Percentiles rank a stretch among this genome's conserved stretches.
These are phyloP conservation scores for Leptographium galeiforme DNA, from an alignment of 2,329 filamentous ascomycete species.

Conservation along the genomic window DNA sequence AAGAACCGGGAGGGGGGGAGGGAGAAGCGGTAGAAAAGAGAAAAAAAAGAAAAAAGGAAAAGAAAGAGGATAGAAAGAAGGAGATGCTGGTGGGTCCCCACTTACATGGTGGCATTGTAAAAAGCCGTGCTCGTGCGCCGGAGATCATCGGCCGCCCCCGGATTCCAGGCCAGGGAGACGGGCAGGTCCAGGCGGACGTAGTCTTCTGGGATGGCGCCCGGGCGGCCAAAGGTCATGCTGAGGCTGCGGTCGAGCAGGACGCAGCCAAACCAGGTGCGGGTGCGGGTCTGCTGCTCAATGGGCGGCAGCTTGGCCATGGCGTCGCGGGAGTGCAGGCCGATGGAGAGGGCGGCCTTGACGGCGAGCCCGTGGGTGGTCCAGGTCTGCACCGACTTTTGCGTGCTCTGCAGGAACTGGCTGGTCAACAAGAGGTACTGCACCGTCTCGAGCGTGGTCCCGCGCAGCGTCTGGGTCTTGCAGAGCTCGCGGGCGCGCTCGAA, in stretches of 20 bases:
- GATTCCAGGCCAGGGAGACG: not conserved
- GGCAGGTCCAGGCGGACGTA: slow-evolving; percentile 27
- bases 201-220: slow-evolving; percentile 28
- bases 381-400: slow-evolving; percentile 36
- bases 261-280: slow-evolving; percentile 35
- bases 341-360: slow-evolving; percentile 33
- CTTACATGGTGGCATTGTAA: slow-evolving; percentile 22
- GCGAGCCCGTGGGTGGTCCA: slow-evolving; percentile 41
- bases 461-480: slow-evolving; percentile 26
- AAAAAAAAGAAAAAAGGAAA: not conserved
- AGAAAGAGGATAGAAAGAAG: not conserved
- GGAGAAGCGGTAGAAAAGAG: too few species aligned
- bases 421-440: slow-evolving; percentile 36
- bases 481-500: slow-evolving; percentile 29
- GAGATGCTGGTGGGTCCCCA: too few species aligned
- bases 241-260: slow-evolving; percentile 30
- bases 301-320: slow-evolving; percentile 21
- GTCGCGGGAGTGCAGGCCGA: slow-evolving; percentile 35
- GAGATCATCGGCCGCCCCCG: not conserved
- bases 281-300: slow-evolving; percentile 31
- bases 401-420: slow-evolving; percentile 39
- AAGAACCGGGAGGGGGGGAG: not conserved
- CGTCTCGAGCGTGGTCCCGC: slow-evolving; percentile 28
- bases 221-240: slow-evolving; percentile 38
- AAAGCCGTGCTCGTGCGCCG: slow-evolving; percentile 10